Base-by-base conservation (phyloP, 2,329 filamentous ascomycete species). In the Paecilomyces sp. region DNA sequence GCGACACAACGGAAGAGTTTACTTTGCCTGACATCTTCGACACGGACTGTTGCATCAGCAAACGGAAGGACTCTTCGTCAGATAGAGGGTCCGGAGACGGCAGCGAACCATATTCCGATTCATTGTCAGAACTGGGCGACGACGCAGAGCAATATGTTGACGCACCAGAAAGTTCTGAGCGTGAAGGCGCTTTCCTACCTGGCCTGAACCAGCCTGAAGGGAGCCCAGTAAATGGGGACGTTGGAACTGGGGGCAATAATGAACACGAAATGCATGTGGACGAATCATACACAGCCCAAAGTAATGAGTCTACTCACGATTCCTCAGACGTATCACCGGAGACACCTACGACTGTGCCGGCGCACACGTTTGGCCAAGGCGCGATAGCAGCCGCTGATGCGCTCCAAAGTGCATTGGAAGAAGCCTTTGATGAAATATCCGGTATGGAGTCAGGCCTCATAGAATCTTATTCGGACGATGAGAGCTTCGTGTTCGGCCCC, bases 11-110 rank as follows among this genome's bases (percentile, higher is more conserved):
- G 31, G 66, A 67, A 13, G 64, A 69, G 47, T 55, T 64, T 5
- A 54, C 64, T 3, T 58, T 71, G 15, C 67, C 67, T 31, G 66
- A 72, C 58, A 63, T 75, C 9, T 71, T 75, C 34, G 66, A 63
- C 34, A 53, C 62, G 13, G 67, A 70, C 30, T 70, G 63, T 54
- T 60, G 60, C 25, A 65, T 71, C 31, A 63, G 31, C 28, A 47
- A 47, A 56, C 33, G 47, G 11, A 31, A 34, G 31, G 3, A 9
- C 12, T 57, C 34, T 24, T 55, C 54, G 5, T 15, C n/a, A 22
- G 34, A 57, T 22, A 18, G 12, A 15, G 54, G 36, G 30, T 24
- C 31, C 8, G 31, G 30, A 28, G 52, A 24, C 18, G 41, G 15
- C n/a, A 47, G 41, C 18, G 41, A 18, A 5, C 4, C n/a, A 15